Conservation (phyloP, 2,329 filamentous ascomycete genomes). For the Cladosporium sp. region DNA sequence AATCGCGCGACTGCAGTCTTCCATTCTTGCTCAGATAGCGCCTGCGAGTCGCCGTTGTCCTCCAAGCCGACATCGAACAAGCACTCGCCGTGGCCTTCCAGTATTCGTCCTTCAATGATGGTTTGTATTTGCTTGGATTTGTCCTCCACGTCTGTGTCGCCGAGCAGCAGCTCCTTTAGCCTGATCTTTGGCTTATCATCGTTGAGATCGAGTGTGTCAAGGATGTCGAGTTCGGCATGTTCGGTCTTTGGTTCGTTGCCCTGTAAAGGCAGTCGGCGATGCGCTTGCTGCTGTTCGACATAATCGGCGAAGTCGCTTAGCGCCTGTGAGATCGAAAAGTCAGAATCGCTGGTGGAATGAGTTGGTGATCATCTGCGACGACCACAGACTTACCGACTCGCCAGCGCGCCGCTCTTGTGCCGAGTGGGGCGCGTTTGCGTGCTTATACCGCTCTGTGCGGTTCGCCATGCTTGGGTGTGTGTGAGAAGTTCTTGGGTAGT, state of each 20-base stretch:
- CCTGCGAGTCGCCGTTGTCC: slow-evolving; percentile 82
- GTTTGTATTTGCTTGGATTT: slow-evolving; percentile 60
- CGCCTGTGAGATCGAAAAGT: slow-evolving; percentile 48
- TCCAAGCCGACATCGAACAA: slow-evolving; percentile 91
- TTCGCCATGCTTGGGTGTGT: slow-evolving; percentile 28
- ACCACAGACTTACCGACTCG: slow-evolving; percentile 63
- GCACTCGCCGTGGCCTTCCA: slow-evolving; percentile 82
- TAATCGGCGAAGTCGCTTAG: slow-evolving; percentile 97
- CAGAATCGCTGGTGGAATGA: neutral
- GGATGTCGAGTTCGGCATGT: slow-evolving; percentile 84
- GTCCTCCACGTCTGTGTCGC: slow-evolving; percentile 44
- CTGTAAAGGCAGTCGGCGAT: slow-evolving; percentile 46
- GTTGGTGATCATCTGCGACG: neutral
- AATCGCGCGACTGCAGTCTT: slow-evolving; percentile 64
- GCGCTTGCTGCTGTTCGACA: slow-evolving; percentile 85
- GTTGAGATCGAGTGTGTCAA: slow-evolving; percentile 71
- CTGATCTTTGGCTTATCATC: slow-evolving; percentile 65
- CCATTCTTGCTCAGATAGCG: slow-evolving; percentile 71
- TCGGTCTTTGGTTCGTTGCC: slow-evolving; percentile 54
- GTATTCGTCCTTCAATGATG: slow-evolving; percentile 64
- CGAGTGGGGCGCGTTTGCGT: slow-evolving; percentile 43
- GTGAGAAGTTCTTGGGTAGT: neutral
- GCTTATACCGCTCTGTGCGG: slow-evolving; percentile 32
- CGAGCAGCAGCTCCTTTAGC: slow-evolving; percentile 73
- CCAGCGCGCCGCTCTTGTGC: slow-evolving; percentile 79